Base-by-base conservation (phyloP, 495 filamentous ascomycete genomes). In the Aspergillus olivimuriae region DNA sequence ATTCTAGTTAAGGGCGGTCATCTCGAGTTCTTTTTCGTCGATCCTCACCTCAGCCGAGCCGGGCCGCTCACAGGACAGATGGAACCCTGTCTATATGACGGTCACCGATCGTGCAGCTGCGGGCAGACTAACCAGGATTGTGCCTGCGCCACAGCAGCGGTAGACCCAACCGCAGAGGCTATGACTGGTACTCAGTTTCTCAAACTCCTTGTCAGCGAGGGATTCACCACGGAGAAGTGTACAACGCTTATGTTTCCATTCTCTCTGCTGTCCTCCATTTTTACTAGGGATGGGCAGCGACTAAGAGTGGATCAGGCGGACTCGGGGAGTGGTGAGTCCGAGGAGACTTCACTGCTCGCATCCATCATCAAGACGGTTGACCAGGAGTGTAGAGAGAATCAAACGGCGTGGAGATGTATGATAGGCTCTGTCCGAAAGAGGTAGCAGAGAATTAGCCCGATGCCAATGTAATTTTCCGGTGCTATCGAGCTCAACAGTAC, bases 241-340 rank as follows among this genome's bases (percentile, higher is more conserved):
- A 30, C 20, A 4, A 41, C 38, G 21, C 38, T 41, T 5, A 41
- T 41, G 38, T 41, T 41, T 22, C 38, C 38, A 2, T 23, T 41
- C 2, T 15, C 20, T 9, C 20, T 41, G 3, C 22, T 41, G n/a
- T 41, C 38, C 10, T n/a, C 21, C 9, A 16, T 41, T 23, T 41
- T 41, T 14, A 41, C 38, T 3, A 19, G 9, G 2, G 38, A 41
- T 28, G 38, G 38, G 16, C 38, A 41, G 38, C 38, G 38, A 2
- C 21, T 41, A 2, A 4, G 37, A 39, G 5, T 11, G 6, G 6
- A 28, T 11, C 24, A 28, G 11, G 37, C 6, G 23, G 20, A 24
- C 37, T 24, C 37, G 12, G 8, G 24, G 17, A 1, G 3, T 38
- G 7, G 10, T 24, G 21, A 24, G 14, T 14, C 14, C 9, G 38